phyloP scores from a whole-genome alignment of 2,329 filamentous ascomycete genomes.

The Bipolaris bicolor region DNA sequence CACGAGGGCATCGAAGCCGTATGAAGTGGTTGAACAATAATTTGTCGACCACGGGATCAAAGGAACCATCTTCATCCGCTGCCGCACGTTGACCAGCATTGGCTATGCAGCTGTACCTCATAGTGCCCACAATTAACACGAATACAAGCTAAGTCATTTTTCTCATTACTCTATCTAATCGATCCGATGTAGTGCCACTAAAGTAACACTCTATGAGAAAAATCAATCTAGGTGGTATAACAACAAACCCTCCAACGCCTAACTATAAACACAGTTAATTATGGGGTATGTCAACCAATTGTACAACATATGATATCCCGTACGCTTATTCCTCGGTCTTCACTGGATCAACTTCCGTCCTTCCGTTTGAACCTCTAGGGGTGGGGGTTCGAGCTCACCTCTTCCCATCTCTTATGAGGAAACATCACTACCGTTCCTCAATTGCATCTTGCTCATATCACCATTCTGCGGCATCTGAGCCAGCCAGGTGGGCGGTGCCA shows the following conservation, averaged over 20 bases:
- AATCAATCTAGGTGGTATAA: not conserved
- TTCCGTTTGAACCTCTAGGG: not conserved
- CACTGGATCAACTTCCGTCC: not conserved
- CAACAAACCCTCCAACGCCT: slow-evolving; percentile 4
- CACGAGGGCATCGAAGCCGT: not conserved
- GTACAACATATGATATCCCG: slow-evolving; percentile 1
- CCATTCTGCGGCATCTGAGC: slow-evolving; percentile 57
- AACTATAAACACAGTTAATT: slow-evolving; percentile 7
- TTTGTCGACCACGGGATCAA: not conserved
- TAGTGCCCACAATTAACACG: not conserved
- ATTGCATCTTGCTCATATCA: slow-evolving; percentile 27
- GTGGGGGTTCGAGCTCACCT: not conserved
- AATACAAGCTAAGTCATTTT: not conserved
- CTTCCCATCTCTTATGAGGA: slow-evolving; percentile 7
- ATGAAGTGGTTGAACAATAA: not conserved
- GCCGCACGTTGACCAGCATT: not conserved
- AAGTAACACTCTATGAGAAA: not conserved
- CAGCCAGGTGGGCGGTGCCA: slow-evolving; percentile 77
- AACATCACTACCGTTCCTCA: slow-evolving; percentile 38
- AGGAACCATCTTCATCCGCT: not conserved
- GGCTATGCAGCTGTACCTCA: not conserved
- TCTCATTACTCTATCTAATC: not conserved
- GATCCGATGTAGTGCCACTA: not conserved
- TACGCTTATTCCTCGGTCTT: not conserved
- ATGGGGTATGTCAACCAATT: slow-evolving; percentile 16